These are phyloP conservation scores for Solanum paucissectum DNA, from an alignment of 257 asterid species.

Conservation along the genomic window DNA sequence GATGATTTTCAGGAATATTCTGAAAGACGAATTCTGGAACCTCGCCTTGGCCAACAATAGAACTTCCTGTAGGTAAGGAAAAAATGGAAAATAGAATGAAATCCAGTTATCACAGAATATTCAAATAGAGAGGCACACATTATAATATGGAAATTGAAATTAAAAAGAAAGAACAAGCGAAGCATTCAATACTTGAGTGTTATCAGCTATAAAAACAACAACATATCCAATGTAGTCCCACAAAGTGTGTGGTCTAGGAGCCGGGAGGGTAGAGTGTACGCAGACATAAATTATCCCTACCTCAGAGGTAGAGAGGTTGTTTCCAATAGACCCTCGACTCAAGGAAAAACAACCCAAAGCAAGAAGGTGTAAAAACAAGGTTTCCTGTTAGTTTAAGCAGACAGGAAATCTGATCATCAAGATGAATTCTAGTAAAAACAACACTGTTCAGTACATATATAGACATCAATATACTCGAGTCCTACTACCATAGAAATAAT, in stretches of 20 bases:
- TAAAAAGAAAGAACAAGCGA: neutral
- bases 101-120: neutral
- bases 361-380: neutral
- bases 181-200: neutral
- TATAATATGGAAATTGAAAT: neutral
- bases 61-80: constrained; percentile 33
- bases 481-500: neutral
- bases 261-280: neutral
- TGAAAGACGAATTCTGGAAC: constrained; percentile 50
- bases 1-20: constrained; percentile 61
- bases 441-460: neutral
- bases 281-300: too few species aligned
- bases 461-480: neutral
- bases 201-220: neutral
- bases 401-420: neutral
- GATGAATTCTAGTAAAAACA: neutral
- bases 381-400: neutral
- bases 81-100: neutral
- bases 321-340: neutral
- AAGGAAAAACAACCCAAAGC: neutral
- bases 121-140: neutral
- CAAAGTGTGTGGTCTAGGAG: neutral
- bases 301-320: neutral
- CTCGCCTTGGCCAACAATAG: constrained; percentile 68
- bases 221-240: neutral